Evolutionary conservation across 495 filamentous ascomycete species (phyloP).

Genomic region (Aspergillus sclerotioniger): DNA sequence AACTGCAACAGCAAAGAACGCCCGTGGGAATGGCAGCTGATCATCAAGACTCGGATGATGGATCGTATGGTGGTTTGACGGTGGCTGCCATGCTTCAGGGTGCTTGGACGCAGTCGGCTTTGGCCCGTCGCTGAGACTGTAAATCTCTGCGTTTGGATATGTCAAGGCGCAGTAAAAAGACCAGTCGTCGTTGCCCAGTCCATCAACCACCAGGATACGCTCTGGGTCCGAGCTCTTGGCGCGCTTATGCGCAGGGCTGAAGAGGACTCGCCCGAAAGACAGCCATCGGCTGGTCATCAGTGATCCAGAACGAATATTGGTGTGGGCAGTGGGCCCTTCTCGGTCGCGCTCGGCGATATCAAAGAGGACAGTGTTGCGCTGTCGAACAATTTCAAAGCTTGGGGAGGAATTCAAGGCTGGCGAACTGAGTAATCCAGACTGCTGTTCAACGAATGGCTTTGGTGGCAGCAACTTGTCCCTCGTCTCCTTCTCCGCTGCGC

Average conservation of each 20-base stretch:
- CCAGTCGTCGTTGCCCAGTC: constrained; percentile 91
- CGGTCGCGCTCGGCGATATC: constrained; percentile 55
- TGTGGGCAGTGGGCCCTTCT: constrained; percentile 64
- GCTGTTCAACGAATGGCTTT: constrained; percentile 23
- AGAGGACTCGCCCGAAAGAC: constrained; percentile 90
- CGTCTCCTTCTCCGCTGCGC: not conserved
- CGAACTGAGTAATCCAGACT: constrained; percentile 30
- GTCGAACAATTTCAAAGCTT: constrained; percentile 32
- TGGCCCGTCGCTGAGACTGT: constrained; percentile 56
- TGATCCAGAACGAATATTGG: constrained; percentile 79
- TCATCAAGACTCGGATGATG: constrained; percentile 64
- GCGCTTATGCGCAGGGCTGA: constrained; percentile 85
- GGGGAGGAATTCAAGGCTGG: constrained; percentile 28
- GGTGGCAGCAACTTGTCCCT: constrained; percentile 8
- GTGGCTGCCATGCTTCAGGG: constrained; percentile 54
- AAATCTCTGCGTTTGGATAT: constrained; percentile 81
- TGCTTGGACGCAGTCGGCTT: constrained; percentile 34
- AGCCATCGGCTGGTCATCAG: constrained; percentile 83
- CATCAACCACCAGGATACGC: constrained; percentile 83
- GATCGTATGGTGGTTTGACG: constrained; percentile 82
- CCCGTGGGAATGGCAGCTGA: constrained; percentile 82
- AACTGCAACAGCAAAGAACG: constrained; percentile 82
- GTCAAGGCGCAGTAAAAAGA: constrained; percentile 95
- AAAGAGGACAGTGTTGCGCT: constrained; percentile 42
- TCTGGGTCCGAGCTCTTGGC: constrained; percentile 61